phyloP scores from a whole-genome alignment of 352 stramenopile species.

The Globisporangium cederbergense region DNA sequence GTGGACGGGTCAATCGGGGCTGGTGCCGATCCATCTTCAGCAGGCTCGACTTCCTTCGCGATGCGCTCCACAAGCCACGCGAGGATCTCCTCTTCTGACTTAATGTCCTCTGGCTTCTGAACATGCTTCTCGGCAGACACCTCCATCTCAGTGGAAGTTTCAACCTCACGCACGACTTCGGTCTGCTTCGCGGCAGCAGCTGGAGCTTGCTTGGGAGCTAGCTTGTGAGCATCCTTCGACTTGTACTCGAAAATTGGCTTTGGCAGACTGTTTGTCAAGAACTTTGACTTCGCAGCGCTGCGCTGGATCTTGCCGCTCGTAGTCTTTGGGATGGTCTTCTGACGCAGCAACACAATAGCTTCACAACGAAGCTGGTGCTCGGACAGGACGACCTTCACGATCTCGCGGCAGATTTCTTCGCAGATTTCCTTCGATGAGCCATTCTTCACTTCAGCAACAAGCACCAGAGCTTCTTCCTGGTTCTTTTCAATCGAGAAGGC shows the following conservation, averaged over 20 bases:
- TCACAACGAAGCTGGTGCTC: constrained; percentile 75
- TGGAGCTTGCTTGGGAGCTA: constrained; percentile 8
- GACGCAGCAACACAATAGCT: constrained; percentile 65
- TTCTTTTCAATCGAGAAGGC: constrained; percentile 81
- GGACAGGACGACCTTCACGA: constrained; percentile 55
- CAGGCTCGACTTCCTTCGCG: constrained; percentile 36
- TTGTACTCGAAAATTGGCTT: constrained; percentile 57
- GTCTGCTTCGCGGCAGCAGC: constrained; percentile 4
- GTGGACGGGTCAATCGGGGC: constrained; percentile 48
- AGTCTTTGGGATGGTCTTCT: constrained; percentile 79
- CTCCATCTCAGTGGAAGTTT: constrained; percentile 4
- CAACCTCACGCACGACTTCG: constrained; percentile 10
- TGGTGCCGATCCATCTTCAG: constrained; percentile 15
- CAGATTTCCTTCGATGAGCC: constrained; percentile 46
- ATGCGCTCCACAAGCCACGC: constrained; percentile 66
- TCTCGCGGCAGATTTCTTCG: constrained; percentile 57
- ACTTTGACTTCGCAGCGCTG: constrained; percentile 59
- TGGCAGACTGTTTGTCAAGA: constrained; percentile 32
- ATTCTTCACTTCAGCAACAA: constrained; percentile 77
- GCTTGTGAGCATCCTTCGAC: constrained; percentile 29
- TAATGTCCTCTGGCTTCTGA: constrained; percentile 32
- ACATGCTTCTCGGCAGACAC: constrained; percentile 14
- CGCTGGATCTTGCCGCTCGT: constrained; percentile 86
- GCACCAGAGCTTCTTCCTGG: constrained; percentile 68
- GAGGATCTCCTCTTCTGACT: constrained; percentile 67